Evolutionary conservation across 23 red algal species (phyloP), one percentile per base, ranked within the genome.

Genomic region (Gracilaria domingensis): DNA sequence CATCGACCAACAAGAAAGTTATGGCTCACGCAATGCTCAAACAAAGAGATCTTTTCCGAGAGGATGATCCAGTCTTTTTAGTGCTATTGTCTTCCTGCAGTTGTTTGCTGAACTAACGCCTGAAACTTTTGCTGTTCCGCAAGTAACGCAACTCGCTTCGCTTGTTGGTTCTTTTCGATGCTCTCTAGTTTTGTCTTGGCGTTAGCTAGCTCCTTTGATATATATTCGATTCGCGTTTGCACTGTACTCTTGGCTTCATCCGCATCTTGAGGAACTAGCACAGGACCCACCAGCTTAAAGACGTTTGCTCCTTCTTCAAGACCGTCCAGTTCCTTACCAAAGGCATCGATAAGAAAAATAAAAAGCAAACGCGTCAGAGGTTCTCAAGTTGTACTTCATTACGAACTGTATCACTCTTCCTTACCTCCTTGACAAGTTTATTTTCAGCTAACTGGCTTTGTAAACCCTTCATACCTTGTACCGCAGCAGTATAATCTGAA

Each of bases 391-490:
- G 49, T 59, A 53, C 51, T 40, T 49, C 34, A 37, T n/a, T 13
- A 26, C 24, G 36, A 6, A 33, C 20, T 42, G 47, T 34, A 12
- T n/a, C 45, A 73, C 21, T 29, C 40, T 50, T 50, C 21, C 87
- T 49, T 90, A 90, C 87, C 25, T 90, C 42, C 67, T 93, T 93
- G 36, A 93, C 89, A 44, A 93, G 78, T 62, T 93, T 74, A 40
- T 93, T 93, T 62, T 93, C 89, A 44, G 89, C 84, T 21, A 84
- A 78, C 89, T 93, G 89, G 24, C 62, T 85, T 44, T 93, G 89
- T 29, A 93, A 77, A 4, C 65, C 80, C 47, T 93, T 84, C 48
- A 83, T 47, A 9, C 54, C 67, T 26, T 83, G 72, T 20, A 93
- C 71, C 38, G 79, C 58, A 29, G 72, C 80, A 17, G 54, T 62